phyloP scores from a whole-genome alignment of 2,329 filamentous ascomycete species.

The Pleurostoma richardsiae region DNA sequence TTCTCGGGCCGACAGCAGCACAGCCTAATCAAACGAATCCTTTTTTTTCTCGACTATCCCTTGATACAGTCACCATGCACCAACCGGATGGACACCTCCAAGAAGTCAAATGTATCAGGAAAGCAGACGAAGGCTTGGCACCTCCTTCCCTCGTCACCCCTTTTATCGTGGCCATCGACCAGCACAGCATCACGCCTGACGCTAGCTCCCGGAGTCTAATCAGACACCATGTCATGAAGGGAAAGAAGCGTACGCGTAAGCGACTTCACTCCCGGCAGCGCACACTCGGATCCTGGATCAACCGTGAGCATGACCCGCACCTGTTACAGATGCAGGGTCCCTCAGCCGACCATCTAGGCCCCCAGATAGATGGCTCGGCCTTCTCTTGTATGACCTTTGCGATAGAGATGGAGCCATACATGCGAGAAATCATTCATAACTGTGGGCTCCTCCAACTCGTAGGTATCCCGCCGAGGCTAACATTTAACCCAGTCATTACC shows the following conservation, averaged over 20 bases:
- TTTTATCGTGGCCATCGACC: background rate
- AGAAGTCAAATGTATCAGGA: no score
- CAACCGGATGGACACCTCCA: no score
- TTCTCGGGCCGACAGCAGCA: no score
- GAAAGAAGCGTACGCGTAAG: background rate
- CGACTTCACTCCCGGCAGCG: no score
- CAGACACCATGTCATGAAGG: background rate
- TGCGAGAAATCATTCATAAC: background rate
- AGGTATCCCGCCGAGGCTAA: background rate
- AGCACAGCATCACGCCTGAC: background rate
- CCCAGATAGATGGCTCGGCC: background rate
- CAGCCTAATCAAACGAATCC: no score
- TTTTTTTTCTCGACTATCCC: no score
- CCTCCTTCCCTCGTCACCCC: background rate
- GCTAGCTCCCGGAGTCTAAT: background rate
- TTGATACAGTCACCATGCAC: no score
- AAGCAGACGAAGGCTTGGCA: background rate
- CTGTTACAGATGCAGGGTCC: background rate
- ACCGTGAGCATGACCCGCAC: no score
- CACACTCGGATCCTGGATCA: no score
- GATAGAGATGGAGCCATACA: background rate
- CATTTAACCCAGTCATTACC: constrained; percentile 6
- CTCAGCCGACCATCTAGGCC: background rate
- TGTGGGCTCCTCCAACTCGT: background rate
- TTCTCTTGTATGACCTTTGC: background rate